A percentile compares a stretch with the other conserved stretches of the same genome.
phyloP scores from a whole-genome alignment of 164 flowering plant genomes.

The Taxillus chinensis region DNA sequence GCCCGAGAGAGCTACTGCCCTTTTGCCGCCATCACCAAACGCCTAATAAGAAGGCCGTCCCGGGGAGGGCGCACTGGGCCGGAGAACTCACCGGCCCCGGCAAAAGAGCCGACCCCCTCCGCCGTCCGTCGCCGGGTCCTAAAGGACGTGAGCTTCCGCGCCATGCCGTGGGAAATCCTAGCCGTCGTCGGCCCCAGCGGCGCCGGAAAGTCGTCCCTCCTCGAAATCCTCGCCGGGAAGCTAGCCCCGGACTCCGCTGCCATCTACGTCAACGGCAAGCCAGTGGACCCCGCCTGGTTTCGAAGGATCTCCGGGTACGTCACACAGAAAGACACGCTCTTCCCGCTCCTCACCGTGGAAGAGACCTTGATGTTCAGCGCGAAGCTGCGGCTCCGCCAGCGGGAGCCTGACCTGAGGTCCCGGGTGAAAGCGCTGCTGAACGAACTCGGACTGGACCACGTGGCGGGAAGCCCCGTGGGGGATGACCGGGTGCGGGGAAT shows the following conservation, averaged over 20 bases:
- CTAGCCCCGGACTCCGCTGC: constrained; percentile 37
- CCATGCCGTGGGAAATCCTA: constrained; percentile 80
- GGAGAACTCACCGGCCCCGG: not conserved
- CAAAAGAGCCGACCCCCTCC: constrained; percentile 3
- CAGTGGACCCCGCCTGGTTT: constrained; percentile 44
- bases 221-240: constrained; percentile 68
- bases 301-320: constrained; percentile 79
- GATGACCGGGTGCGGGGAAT: constrained; percentile 67
- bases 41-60: not conserved
- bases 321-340: constrained; percentile 74
- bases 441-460: constrained; percentile 66
- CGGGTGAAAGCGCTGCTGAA: constrained; percentile 48
- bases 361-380: constrained; percentile 86
- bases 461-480: constrained; percentile 51
- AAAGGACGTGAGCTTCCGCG: constrained; percentile 47
- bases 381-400: constrained; percentile 42
- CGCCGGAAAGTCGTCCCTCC: constrained; percentile 79
- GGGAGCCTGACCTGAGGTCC: constrained; percentile 18
- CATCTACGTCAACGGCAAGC: constrained; percentile 43
- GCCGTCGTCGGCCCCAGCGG: constrained; percentile 96
- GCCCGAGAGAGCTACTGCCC: constrained; percentile 16
- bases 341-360: constrained; percentile 83
- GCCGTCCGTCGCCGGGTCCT: constrained; percentile 35
- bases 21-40: constrained; percentile 26
- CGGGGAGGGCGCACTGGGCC: not conserved